phyloP scores from a whole-genome alignment of 305 asterid genomes.

The Fraxinus xanthoxyloides region DNA sequence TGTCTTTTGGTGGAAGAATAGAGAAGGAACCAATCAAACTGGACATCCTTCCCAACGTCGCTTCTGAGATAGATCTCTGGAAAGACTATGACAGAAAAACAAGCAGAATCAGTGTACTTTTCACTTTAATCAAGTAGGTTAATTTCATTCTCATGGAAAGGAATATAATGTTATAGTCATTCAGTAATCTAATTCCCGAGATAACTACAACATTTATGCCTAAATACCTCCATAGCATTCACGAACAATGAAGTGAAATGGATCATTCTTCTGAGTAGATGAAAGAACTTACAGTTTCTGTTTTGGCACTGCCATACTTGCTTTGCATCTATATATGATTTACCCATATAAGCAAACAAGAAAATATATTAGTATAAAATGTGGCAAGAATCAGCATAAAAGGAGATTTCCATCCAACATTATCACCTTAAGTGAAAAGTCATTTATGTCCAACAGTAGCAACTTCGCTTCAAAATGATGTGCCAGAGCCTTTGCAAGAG shows the following conservation, averaged over 20 bases:
- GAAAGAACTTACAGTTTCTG: constrained; percentile 53
- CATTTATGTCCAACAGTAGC: constrained; percentile 65
- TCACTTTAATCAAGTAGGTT: constrained; percentile 14
- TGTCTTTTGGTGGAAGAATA: constrained; percentile 45
- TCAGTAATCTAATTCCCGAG: neutral
- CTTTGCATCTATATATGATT: constrained; percentile 65
- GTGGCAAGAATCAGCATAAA: constrained; percentile 1
- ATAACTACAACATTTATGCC: neutral
- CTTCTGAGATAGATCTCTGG: constrained; percentile 78
- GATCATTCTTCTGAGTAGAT: neutral
- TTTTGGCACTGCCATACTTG: constrained; percentile 73
- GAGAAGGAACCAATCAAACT: constrained; percentile 70
- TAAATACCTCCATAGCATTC: neutral
- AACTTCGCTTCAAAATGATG: constrained; percentile 72
- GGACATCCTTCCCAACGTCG: constrained; percentile 65
- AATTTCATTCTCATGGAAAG: neutral
- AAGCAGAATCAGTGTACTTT: constrained; percentile 20
- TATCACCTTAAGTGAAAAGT: constrained; percentile 77
- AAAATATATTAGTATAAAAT: constrained; percentile 25
- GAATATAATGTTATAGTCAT: neutral
- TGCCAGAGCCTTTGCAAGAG: constrained; percentile 83
- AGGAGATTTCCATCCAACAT: constrained; percentile 15
- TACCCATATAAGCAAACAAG: constrained; percentile 21
- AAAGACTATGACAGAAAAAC: constrained; percentile 44
- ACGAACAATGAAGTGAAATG: constrained; percentile 11